A percentile compares a stretch with the other conserved stretches of the same genome.
Evolutionary conservation across 1,139 yeast genomes (phyloP).

Genomic region (Sugiyamaella paludigena): DNA sequence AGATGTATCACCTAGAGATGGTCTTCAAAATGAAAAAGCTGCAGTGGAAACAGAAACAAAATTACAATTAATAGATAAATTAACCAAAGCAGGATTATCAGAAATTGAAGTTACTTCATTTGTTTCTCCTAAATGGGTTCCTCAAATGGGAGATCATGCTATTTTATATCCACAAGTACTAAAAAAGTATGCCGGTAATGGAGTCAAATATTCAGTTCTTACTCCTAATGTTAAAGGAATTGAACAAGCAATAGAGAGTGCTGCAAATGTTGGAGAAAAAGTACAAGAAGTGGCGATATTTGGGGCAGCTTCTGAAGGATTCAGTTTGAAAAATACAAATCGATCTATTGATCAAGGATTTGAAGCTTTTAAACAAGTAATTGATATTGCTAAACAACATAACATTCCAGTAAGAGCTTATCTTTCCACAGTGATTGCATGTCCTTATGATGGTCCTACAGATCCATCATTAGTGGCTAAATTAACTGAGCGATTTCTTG

Average conservation of each 20-base stretch:
- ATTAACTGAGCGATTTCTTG: conserved; percentile 31
- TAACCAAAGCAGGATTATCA: conserved; percentile 33
- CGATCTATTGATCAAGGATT: conserved; percentile 34
- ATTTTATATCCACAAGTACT: conserved; percentile 25
- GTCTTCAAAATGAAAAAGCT: conserved; percentile 37
- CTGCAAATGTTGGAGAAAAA: conserved; percentile 20
- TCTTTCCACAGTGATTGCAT: conserved; percentile 38
- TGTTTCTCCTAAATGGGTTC: conserved; percentile 42
- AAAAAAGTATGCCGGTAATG: conserved; percentile 23
- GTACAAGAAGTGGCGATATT: conserved; percentile 37
- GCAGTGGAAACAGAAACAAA: conserved; percentile 35
- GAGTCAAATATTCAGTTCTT: conserved; percentile 35
- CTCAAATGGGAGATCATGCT: conserved; percentile 37
- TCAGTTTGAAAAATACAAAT: conserved; percentile 37
- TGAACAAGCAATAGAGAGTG: conserved; percentile 31
- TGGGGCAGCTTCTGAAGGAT: conserved; percentile 40
- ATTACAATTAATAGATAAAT: conserved; percentile 34
- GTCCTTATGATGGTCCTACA: conserved; percentile 40
- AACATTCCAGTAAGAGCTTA: conserved; percentile 35
- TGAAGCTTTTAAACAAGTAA: conserved; percentile 31
- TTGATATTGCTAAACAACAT: conserved; percentile 29
- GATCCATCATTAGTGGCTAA: conserved; percentile 35
- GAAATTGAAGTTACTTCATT: conserved; percentile 37
- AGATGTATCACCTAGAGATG: conserved; percentile 40
- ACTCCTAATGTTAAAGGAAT: conserved; percentile 37